Evolutionary conservation across 2,329 filamentous ascomycete genomes (phyloP).

Genomic region (Pestalotiopsis fici): DNA sequence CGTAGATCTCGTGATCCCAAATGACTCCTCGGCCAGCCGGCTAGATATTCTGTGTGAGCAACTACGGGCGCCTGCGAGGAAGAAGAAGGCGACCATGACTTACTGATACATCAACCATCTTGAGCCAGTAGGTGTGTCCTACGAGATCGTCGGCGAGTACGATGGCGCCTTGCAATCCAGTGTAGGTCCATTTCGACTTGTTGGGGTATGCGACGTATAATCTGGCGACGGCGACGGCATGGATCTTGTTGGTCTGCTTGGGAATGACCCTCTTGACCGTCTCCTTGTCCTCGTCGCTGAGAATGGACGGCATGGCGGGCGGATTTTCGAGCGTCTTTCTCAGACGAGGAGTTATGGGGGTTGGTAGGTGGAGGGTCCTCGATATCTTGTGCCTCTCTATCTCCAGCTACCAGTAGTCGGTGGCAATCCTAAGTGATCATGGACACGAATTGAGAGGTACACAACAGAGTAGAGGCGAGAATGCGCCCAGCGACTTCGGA

Average conservation of each 20-base stretch:
- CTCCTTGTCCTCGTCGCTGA: conserved; percentile 93
- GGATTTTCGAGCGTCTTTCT: conserved; percentile 13
- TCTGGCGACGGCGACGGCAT: conserved; percentile 88
- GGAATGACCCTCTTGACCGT: conserved; percentile 93
- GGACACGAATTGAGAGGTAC: not conserved
- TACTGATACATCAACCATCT: conserved; percentile 95
- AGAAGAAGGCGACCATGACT: conserved; percentile 31
- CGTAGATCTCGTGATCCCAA: conserved; percentile 98
- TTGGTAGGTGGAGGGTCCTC: conserved; percentile 8
- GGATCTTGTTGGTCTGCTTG: conserved; percentile 95
- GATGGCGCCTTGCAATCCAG: conserved; percentile 86
- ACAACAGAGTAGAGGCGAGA: not conserved
- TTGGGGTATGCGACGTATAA: conserved; percentile 93
- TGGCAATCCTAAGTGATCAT: conserved; percentile 8
- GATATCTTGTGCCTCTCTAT: conserved; percentile 3
- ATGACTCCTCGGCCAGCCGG: conserved; percentile 80
- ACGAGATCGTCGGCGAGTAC: conserved; percentile 93
- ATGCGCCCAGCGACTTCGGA: not conserved
- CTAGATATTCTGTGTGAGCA: conserved; percentile 39
- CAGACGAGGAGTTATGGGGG: conserved; percentile 9
- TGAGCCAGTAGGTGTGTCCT: conserved; percentile 95
- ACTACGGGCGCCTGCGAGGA: not conserved
- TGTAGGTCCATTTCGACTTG: conserved; percentile 86
- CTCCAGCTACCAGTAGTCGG: conserved; percentile 7
- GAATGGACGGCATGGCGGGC: conserved; percentile 62